These are phyloP conservation scores for Chrysopogon serrulatus DNA, from an alignment of 176 grass and related monocot species.

Conservation along the genomic window DNA sequence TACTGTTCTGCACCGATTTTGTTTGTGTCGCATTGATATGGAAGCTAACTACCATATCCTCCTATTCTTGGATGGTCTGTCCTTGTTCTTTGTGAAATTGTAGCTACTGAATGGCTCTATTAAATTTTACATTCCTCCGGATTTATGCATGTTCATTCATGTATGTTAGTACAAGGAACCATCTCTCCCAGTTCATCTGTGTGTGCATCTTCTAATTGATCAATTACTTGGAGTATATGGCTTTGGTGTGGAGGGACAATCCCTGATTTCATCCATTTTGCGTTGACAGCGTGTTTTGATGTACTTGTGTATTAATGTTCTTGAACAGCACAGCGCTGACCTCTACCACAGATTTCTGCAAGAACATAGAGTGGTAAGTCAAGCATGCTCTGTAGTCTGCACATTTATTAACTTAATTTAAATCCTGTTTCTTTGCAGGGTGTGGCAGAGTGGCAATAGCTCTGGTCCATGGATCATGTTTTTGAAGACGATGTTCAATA, in stretches of 20 bases:
- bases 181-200: no score
- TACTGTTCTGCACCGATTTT: not conserved
- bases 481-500: constrained; percentile 43
- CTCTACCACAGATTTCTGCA: constrained; percentile 49
- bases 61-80: not conserved
- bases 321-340: constrained; percentile 51
- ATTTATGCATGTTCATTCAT: no score
- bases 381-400: not conserved
- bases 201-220: no score
- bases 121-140: no score
- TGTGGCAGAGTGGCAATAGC: constrained; percentile 40
- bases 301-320: constrained; percentile 61
- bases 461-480: constrained; percentile 59
- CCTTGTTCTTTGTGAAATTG: no score
- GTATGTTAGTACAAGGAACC: no score
- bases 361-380: not conserved
- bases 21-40: not conserved
- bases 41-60: not conserved
- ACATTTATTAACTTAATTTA: no score
- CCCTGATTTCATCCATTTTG: no score
- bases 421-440: constrained; percentile 39
- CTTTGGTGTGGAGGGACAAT: no score
- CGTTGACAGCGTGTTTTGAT: constrained; percentile 35
- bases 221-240: no score
- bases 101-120: no score